Evolutionary conservation across 192 early-diverging fungal genomes (phyloP).

Genomic region (Rhizophagus prolifer): DNA sequence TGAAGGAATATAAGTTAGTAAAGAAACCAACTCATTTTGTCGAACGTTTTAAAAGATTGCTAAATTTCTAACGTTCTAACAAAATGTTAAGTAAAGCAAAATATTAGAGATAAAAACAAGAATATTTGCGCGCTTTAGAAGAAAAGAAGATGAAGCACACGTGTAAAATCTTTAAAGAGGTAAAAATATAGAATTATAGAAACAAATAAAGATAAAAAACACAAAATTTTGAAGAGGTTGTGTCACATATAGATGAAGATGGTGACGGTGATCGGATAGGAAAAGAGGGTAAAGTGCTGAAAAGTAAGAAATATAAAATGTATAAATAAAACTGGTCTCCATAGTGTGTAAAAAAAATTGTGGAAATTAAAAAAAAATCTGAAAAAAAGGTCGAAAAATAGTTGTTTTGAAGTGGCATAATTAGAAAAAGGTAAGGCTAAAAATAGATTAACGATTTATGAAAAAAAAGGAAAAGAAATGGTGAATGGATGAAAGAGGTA

Average conservation of each 20-base stretch:
- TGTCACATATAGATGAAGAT: not conserved
- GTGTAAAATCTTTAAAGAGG: not conserved
- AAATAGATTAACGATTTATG: not conserved
- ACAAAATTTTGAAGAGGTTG: not conserved
- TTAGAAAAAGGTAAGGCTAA: not conserved
- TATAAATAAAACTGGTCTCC: not conserved
- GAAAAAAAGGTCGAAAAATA: not conserved
- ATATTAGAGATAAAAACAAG: not conserved
- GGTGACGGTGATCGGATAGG: slow-evolving; percentile 5
- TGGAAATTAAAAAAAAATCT: not conserved
- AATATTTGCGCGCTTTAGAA: not conserved
- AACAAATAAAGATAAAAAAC: not conserved
- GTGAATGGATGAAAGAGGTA: not conserved
- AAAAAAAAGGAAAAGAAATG: not conserved
- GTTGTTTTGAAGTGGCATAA: not conserved
- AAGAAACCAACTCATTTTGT: not conserved
- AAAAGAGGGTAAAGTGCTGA: not conserved
- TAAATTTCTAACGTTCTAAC: not conserved
- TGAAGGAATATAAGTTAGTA: not conserved
- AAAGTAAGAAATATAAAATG: not conserved
- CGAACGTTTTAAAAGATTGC: not conserved
- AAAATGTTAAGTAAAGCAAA: not conserved
- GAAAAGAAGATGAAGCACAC: not conserved
- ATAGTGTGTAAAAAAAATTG: not conserved
- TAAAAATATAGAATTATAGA: not conserved